Evolutionary conservation across 257 asterid genomes (phyloP).

Genomic region (Gentiana macrophylla): DNA sequence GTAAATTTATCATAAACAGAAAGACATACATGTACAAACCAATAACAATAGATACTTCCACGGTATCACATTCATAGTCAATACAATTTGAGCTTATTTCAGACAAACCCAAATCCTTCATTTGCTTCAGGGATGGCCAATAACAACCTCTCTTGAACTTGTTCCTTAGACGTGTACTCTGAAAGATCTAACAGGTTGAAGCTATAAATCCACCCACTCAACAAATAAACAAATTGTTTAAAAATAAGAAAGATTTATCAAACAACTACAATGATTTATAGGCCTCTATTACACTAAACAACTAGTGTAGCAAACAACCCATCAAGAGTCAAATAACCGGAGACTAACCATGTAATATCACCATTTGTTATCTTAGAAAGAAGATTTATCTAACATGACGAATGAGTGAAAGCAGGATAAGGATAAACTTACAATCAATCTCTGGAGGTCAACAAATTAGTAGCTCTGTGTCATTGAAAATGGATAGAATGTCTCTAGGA

Average conservation of each 20-base stretch:
- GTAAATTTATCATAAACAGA: not conserved
- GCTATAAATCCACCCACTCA: slow-evolving; percentile 25
- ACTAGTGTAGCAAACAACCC: not conserved
- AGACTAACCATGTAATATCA: slow-evolving; percentile 47
- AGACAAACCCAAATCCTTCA: slow-evolving; percentile 98
- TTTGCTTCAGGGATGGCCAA: slow-evolving; percentile 96
- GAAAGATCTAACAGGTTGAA: slow-evolving; percentile 98
- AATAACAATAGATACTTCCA: slow-evolving; percentile 15
- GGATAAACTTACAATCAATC: slow-evolving; percentile 67
- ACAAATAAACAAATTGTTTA: too few species aligned
- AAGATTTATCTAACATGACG: not conserved
- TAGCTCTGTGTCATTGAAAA: slow-evolving; percentile 87
- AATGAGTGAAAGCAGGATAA: not conserved
- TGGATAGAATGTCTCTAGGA: slow-evolving; percentile 75
- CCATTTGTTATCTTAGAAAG: not conserved
- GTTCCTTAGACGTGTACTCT: slow-evolving; percentile 84
- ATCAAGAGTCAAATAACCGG: not conserved
- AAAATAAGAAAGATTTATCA: not conserved
- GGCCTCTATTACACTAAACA: not conserved
- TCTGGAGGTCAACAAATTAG: slow-evolving; percentile 97
- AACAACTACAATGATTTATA: not conserved
- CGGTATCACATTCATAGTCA: not conserved
- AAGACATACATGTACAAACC: slow-evolving; percentile 35
- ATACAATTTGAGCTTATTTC: slow-evolving; percentile 10
- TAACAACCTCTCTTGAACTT: slow-evolving; percentile 78